Conservation (phyloP, 2,329 filamentous ascomycete genomes). For the Fusarium subglutinans region DNA sequence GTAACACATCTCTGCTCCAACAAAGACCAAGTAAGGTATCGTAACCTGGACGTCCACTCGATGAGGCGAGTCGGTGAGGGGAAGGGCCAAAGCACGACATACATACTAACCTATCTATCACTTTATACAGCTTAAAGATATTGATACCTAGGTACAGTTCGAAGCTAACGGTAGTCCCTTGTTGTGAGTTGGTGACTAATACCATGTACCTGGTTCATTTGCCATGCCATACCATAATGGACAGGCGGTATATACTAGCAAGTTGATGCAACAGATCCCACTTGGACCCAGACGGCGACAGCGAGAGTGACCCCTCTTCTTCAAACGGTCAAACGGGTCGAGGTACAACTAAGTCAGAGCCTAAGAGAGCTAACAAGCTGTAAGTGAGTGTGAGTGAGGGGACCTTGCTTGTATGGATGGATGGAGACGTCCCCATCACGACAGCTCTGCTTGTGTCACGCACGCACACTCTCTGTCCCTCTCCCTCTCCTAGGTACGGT, state of each 20-base stretch:
- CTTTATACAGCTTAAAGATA: not conserved
- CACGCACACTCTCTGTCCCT: not conserved
- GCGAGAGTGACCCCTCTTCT: not conserved
- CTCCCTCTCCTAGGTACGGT: not conserved
- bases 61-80: slow-evolving; percentile 31
- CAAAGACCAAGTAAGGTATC: not conserved
- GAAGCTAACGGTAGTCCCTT: not conserved
- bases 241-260: slow-evolving; percentile 1
- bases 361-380: not conserved
- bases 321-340: not conserved
- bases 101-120: not conserved
- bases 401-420: not conserved
- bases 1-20: not conserved
- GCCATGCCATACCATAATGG: not conserved
- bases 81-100: slow-evolving; percentile 3
- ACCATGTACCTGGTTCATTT: not conserved
- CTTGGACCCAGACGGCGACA: not conserved
- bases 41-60: not conserved
- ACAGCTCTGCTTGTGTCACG: slow-evolving; percentile 9
- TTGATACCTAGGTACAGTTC: not conserved
- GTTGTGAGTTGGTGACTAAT: not conserved
- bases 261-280: not conserved
- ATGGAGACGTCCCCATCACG: not conserved
- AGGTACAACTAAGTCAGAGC: not conserved
- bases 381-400: not conserved